phyloP scores from a whole-genome alignment of 495 filamentous ascomycete species.

The Tuber indicum region DNA sequence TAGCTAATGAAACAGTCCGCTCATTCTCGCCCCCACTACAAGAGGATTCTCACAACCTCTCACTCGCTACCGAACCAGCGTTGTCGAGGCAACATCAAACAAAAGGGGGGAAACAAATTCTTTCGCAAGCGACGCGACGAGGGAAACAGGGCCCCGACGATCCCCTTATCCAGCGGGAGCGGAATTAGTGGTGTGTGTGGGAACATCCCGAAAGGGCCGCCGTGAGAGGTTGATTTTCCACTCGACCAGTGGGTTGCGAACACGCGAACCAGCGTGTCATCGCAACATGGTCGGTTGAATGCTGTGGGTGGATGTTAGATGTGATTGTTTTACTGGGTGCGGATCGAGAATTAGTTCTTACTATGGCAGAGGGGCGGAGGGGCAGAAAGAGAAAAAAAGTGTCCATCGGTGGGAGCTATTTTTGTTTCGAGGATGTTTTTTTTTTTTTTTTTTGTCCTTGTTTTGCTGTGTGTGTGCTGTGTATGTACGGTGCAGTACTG shows the following conservation, averaged over 20 bases:
- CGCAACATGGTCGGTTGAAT: neutral
- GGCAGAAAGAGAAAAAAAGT: neutral
- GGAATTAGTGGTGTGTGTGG: neutral
- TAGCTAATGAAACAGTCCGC: neutral
- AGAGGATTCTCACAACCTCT: neutral
- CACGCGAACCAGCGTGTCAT: neutral
- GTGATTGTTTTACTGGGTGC: neutral
- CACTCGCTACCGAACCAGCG: neutral
- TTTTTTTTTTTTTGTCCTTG: neutral
- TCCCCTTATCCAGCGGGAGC: neutral
- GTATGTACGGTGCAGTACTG: neutral
- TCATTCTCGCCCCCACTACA: neutral
- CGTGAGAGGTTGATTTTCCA: neutral
- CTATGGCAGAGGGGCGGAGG: no score
- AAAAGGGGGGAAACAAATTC: neutral
- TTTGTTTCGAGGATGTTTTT: neutral
- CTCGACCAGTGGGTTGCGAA: neutral
- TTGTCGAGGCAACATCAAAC: neutral
- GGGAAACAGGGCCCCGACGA: neutral
- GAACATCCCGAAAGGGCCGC: neutral
- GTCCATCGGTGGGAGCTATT: neutral
- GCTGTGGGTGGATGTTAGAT: neutral
- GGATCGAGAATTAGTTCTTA: neutral
- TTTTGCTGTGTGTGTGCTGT: neutral
- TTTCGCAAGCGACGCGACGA: neutral